Conservation (phyloP, 257 asterid genomes). For the Solanum bulbocastanum region DNA sequence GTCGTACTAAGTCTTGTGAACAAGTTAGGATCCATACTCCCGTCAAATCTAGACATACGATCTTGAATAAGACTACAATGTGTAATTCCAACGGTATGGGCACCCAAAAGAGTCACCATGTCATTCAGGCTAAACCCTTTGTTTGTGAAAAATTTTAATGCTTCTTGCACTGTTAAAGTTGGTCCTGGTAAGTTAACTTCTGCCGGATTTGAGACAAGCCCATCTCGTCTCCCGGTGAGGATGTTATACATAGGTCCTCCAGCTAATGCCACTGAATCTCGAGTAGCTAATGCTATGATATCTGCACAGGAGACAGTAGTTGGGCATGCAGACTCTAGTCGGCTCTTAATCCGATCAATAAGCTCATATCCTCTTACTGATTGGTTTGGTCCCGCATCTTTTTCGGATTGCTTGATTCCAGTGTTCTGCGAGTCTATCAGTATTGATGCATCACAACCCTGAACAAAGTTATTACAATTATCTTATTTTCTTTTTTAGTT, state of each 20-base stretch:
- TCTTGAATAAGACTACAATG: slow-evolving; percentile 55
- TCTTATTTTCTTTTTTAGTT: no score
- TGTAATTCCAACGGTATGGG: slow-evolving; percentile 61
- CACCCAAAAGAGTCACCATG: slow-evolving; percentile 38
- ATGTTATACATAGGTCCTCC: slow-evolving; percentile 46
- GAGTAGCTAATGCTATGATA: slow-evolving; percentile 23
- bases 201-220: slow-evolving; percentile 26
- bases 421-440: slow-evolving; percentile 15
- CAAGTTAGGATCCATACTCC: slow-evolving; percentile 43
- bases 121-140: slow-evolving; percentile 30
- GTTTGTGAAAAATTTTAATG: slow-evolving; percentile 25
- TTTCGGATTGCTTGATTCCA: slow-evolving; percentile 4
- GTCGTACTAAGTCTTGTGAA: slow-evolving; percentile 22
- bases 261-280: slow-evolving; percentile 53
- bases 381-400: slow-evolving; percentile 20
- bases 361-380: slow-evolving; percentile 38
- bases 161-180: slow-evolving; percentile 8
- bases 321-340: slow-evolving; percentile 37
- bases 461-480: not conserved
- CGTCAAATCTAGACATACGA: slow-evolving; percentile 36
- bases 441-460: slow-evolving; percentile 32
- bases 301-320: slow-evolving; percentile 53
- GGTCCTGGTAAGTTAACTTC: slow-evolving; percentile 59
- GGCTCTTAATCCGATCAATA: slow-evolving; percentile 44
- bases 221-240: slow-evolving; percentile 58